Conservation (phyloP, 768 basidiomycete genomes). For the Kwoniella heveanensis region DNA sequence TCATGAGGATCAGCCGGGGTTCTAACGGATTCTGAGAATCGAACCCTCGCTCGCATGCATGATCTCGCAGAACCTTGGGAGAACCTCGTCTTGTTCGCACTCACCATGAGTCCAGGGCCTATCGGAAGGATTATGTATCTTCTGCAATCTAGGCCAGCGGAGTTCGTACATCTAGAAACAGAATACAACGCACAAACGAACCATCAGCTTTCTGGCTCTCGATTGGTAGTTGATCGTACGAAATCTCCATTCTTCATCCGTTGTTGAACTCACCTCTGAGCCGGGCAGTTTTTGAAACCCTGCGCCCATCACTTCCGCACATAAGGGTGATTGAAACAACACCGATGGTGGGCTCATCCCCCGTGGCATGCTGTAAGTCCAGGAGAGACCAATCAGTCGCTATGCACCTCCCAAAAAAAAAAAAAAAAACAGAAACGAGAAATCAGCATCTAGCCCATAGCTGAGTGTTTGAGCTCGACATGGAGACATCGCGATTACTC, state of each 20-base stretch:
- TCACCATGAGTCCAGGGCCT: conserved; percentile 66
- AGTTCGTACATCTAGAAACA: conserved; percentile 74
- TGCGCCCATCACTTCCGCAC: conserved; percentile 76
- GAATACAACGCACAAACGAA: conserved; percentile 13
- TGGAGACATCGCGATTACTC: no score
- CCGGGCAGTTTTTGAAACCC: conserved; percentile 73
- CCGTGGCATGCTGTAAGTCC: conserved; percentile 62
- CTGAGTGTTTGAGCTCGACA: no score
- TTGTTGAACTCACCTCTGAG: conserved; percentile 63
- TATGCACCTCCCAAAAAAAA: no score
- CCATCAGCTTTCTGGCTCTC: conserved; percentile 5
- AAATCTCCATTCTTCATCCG: background rate
- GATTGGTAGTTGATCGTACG: no score
- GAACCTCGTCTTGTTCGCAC: conserved; percentile 5
- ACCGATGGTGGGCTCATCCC: conserved; percentile 63
- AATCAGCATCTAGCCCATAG: no score
- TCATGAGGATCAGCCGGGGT: background rate
- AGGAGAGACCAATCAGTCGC: conserved; percentile 59
- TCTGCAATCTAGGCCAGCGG: conserved; percentile 77
- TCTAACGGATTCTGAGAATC: no score
- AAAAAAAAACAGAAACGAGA: no score
- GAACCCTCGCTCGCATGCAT: background rate
- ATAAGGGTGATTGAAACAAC: conserved; percentile 66
- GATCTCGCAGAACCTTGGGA: conserved; percentile 4
- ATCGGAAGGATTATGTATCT: conserved; percentile 66